Conservation (phyloP, 768 basidiomycete genomes). For the Suillus decipiens region DNA sequence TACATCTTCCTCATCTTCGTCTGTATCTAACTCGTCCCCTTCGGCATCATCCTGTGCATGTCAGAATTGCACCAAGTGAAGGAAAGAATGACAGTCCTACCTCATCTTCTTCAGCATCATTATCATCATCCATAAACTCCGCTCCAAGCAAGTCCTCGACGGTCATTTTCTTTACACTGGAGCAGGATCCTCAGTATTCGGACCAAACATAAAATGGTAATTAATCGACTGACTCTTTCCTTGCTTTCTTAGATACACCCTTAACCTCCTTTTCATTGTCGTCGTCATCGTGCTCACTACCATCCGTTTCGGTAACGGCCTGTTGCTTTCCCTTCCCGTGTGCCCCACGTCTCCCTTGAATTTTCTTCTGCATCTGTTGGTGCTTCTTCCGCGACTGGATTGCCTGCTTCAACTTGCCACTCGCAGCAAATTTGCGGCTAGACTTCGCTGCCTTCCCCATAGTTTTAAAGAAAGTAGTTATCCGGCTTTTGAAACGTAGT, state of each 20-base stretch:
- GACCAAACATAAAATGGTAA: background rate
- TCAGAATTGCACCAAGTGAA: constrained; percentile 8
- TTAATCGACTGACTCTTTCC: constrained; percentile 11
- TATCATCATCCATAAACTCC: constrained; percentile 68
- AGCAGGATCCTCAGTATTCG: background rate
- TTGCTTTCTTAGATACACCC: constrained; percentile 3
- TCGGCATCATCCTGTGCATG: constrained; percentile 21
- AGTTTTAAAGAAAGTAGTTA: background rate
- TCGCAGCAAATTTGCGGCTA: constrained; percentile 84
- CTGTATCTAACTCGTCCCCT: constrained; percentile 40
- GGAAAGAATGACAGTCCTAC: constrained; percentile 25
- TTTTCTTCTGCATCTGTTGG: constrained; percentile 73
- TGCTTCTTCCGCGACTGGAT: constrained; percentile 84
- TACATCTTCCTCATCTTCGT: constrained; percentile 42
- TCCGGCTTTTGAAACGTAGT: background rate
- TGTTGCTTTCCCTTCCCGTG: constrained; percentile 40
- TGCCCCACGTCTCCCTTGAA: constrained; percentile 56
- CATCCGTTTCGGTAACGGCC: constrained; percentile 27
- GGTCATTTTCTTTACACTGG: constrained; percentile 48
- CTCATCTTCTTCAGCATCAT: constrained; percentile 37
- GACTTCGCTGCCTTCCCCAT: constrained; percentile 77
- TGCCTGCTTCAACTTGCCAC: constrained; percentile 84
- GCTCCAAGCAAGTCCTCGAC: constrained; percentile 79
- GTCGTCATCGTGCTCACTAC: constrained; percentile 36
- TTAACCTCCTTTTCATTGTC: constrained; percentile 25